Evolutionary conservation across 495 filamentous ascomycete genomes (phyloP), one percentile per base, ranked within the genome.

Genomic region (Ascodesmis nigricans): DNA sequence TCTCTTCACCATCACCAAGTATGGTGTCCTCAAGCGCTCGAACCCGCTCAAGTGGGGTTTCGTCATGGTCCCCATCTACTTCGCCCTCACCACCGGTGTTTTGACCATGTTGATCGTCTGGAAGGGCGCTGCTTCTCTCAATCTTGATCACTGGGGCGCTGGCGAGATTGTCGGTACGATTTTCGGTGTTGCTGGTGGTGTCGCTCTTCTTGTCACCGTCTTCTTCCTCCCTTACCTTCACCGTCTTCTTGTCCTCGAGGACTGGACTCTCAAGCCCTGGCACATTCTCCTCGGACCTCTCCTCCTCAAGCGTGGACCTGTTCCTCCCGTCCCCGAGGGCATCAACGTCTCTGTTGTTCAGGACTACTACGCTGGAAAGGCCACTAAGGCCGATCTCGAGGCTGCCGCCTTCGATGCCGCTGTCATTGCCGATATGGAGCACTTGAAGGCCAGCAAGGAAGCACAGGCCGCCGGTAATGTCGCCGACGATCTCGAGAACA

Each of bases 161-260:
- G 58, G 63, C 13, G 61, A 64, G 31, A 56, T 63, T 10, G 58
- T 47, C 9, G 72, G 64, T 9, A 61, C 66, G 37, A 66, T 74
- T 36, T 43, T 75, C 23, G 68, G 64, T 25, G 62, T 66, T 14
- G 64, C 70, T 41, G 55, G 58, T 30, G 70, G 56, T 19, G 62
- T 65, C 25, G 60, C 62, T 18, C 14, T 62, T 29, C 31, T 77
- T 28, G 45, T 61, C 18, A 50, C 56, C 44, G 42, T 64, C 42
- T 75, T 75, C 56, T 64, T 75, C 54, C 42, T 71, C 19, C 71
- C 70, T 3, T 78, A 63, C 52, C 52, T 75, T 44, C 56, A 71
- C 46, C 67, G 69, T 35, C 59, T 63, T 28, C 55, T 75, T 21
- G 50, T 69, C 42, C 48, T 53, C 18, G 50, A 66, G 3, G 71